These are phyloP conservation scores for Vitis rupestris DNA, from an alignment of 164 flowering plant species.

Conservation along the genomic window DNA sequence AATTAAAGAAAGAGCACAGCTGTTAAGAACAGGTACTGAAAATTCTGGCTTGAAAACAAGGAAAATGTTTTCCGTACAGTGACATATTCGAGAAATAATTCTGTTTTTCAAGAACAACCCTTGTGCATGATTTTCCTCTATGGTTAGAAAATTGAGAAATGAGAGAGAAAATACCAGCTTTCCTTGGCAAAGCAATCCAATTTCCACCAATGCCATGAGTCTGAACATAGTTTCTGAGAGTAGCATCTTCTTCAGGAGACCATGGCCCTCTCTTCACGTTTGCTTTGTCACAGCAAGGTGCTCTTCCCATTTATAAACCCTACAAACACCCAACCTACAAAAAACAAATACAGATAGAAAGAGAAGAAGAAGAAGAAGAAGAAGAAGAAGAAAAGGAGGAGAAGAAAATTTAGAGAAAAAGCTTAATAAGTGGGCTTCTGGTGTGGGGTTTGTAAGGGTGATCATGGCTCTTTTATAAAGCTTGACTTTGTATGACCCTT, in stretches of 20 bases:
- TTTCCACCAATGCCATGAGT: conserved; percentile 37
- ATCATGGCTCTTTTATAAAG: not conserved
- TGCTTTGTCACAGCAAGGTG: conserved; percentile 46
- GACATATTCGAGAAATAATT: no score
- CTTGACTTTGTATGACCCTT: conserved; percentile 13
- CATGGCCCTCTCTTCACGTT: conserved; percentile 52
- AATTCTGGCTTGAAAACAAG: no score
- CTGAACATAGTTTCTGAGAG: conserved; percentile 30
- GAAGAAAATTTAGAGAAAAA: conserved; percentile 8
- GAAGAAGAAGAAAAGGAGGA: not conserved
- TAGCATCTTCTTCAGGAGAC: conserved; percentile 49
- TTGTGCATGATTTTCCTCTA: not conserved
- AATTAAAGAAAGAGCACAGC: no score
- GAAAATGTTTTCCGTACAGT: no score
- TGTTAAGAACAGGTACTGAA: no score
- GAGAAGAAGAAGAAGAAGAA: not conserved
- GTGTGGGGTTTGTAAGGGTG: not conserved
- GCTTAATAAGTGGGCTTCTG: conserved; percentile 5
- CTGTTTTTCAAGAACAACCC: not conserved
- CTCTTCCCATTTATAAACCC: conserved; percentile 29
- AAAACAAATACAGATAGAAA: not conserved
- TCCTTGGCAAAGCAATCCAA: conserved; percentile 41
- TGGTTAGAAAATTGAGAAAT: not conserved
- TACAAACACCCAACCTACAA: not conserved
- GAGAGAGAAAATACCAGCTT: conserved; percentile 30